A percentile compares a stretch with the other conserved stretches of the same genome.
These are phyloP conservation scores for Wickerhamiella alocasiicola DNA, from an alignment of 805 yeast genomes.

Conservation along the genomic window DNA sequence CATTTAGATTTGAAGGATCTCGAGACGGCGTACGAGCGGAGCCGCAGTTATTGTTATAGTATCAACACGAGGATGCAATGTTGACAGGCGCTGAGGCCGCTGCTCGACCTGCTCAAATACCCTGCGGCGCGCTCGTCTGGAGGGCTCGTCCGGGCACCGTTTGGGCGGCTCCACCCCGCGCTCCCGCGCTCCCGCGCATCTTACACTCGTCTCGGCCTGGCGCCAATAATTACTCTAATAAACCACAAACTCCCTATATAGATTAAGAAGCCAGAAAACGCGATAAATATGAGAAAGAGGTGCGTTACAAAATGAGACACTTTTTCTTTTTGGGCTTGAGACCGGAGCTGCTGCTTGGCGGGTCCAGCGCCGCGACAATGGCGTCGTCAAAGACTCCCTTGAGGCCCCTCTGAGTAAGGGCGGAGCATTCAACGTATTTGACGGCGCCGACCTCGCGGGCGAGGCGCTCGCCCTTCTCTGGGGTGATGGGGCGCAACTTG, in stretches of 20 bases:
- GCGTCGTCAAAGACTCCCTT: conserved; percentile 98
- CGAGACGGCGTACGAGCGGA: conserved; percentile 3
- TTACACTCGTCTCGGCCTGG: no score
- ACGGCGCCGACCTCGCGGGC: conserved; percentile 93
- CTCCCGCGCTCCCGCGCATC: no score
- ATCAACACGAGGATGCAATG: conserved; percentile 6
- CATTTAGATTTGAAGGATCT: conserved; percentile 1
- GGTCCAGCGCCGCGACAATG: conserved; percentile 94
- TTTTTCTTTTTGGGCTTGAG: conserved; percentile 56
- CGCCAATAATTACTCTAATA: no score
- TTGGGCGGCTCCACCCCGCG: no score
- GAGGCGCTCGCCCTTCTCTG: conserved; percentile 80
- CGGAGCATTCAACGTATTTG: conserved; percentile 95
- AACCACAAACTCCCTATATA: no score
- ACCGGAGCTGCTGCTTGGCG: conserved; percentile 53
- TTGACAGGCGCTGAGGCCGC: no score
- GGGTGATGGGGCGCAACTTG: conserved; percentile 71
- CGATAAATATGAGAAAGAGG: conserved; percentile 1
- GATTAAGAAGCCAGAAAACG: conserved; percentile 6
- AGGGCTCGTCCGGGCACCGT: no score
- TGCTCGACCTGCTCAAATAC: no score
- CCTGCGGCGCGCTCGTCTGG: no score
- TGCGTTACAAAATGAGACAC: conserved; percentile 62
- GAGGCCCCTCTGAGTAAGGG: conserved; percentile 90
- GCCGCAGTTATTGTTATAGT: conserved; percentile 6